Evolutionary conservation across 176 grass and related monocot genomes (phyloP), one percentile per base, ranked within the genome.

Genomic region (Hsuehochloa calcarea): DNA sequence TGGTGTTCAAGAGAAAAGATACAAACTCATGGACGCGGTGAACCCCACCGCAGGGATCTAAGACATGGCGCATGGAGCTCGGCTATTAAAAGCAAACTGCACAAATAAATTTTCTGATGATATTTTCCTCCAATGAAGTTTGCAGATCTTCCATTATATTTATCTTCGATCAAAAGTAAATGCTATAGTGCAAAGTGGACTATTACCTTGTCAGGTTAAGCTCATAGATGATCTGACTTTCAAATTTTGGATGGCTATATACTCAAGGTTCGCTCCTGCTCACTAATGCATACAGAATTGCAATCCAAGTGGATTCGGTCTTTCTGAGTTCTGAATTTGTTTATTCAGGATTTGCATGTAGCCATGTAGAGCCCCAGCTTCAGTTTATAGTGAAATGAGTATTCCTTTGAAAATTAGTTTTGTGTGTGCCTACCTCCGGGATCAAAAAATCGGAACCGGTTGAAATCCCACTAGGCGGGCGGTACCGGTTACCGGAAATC

Each of bases 1-100:
- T 50, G 95, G 95, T 65, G 91, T 98, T 83, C 93, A 98, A 92
- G 95, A 98, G 89, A 98, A 95, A 89, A 87, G 89, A 82, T 98
- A 98, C 91, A 98, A 95, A 74, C 95, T 98, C 70, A 98, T 98
- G 93, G 95, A 92, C 65, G 89, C 83, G 59, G 43, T 91, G 45
- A 75, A 90, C 70, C 69, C 82, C 49, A 87, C 90, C n/a, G 77
- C 49, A 3, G 89, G 67, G 47, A 47, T 83, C 47, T 83, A 84
- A 79, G 40, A 61, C 64, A 87, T 72, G 61, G 56, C 6, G 1
- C 14, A 46, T 72, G 64, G 70, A 92, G n/a, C 37, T 72, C 29
- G 65, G 35, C 60, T 82, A 52, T 15, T 64, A 19, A 78, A 82
- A 82, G 40, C 23, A 85, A 69, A 41, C 67, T 20, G 60, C 34